Conservation (phyloP, 2,329 filamentous ascomycete genomes). For the Cordyceps cicadae region DNA sequence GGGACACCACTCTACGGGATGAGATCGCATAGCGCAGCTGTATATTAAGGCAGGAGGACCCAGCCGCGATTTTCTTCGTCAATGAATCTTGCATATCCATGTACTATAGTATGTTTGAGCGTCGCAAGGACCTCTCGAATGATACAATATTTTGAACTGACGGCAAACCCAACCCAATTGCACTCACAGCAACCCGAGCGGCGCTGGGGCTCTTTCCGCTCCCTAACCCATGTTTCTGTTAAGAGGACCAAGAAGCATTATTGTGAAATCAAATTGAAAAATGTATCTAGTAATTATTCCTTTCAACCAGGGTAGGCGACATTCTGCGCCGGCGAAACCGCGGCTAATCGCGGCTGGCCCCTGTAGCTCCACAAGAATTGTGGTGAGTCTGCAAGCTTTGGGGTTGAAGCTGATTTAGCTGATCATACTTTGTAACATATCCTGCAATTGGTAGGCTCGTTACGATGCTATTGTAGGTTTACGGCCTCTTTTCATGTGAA, state of each 20-base stretch:
- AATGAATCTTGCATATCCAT: constrained; percentile 5
- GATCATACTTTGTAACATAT: neutral
- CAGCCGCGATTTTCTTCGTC: constrained; percentile 1
- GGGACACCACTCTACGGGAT: neutral
- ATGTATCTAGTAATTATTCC: neutral
- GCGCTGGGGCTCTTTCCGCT: neutral
- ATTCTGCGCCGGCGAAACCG: constrained; percentile 9
- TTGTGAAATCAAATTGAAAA: neutral
- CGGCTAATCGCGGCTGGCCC: constrained; percentile 7
- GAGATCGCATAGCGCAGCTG: neutral
- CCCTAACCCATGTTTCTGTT: neutral
- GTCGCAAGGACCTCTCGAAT: neutral
- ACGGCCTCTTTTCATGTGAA: too few relatives aligned
- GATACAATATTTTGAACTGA: neutral
- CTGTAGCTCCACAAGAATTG: constrained; percentile 11
- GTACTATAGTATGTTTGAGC: constrained; percentile 1
- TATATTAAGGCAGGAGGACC: neutral
- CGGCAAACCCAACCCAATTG: neutral
- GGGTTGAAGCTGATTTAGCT: neutral
- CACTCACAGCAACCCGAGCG: too few relatives aligned
- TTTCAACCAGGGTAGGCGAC: neutral
- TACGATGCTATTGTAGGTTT: constrained; percentile 1
- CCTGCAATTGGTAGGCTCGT: neutral
- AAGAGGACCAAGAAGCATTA: neutral
- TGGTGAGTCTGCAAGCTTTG: constrained; percentile 3